phyloP scores from a whole-genome alignment of 352 stramenopile genomes.

The Pythium chondricola region DNA sequence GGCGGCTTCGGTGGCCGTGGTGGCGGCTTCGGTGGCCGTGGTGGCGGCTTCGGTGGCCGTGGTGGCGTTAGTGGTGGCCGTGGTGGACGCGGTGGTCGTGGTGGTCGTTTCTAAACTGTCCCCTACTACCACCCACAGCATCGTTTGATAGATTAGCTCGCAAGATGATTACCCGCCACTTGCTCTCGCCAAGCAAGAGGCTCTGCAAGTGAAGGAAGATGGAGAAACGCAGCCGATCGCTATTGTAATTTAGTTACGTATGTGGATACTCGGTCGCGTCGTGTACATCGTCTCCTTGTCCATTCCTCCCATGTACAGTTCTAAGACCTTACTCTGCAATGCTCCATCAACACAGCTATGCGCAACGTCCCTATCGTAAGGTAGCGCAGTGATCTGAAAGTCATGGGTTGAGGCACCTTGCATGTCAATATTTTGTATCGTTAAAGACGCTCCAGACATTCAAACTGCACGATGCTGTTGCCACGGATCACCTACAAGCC shows the following conservation, averaged over 20 bases:
- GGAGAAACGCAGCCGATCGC: constrained; percentile 1
- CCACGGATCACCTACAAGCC: constrained; percentile 70
- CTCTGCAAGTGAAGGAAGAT: not conserved
- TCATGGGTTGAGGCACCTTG: not conserved
- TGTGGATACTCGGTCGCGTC: constrained; percentile 9
- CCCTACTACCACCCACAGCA: not conserved
- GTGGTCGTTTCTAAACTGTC: constrained; percentile 24
- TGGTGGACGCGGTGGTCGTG: constrained; percentile 23
- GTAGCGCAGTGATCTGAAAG: not conserved
- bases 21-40: constrained; percentile 24
- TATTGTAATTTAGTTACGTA: constrained; percentile 22
- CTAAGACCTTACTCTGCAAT: constrained; percentile 1
- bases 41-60: constrained; percentile 24
- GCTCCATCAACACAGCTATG: not conserved
- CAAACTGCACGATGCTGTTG: constrained; percentile 89
- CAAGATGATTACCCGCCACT: constrained; percentile 1
- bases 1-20: constrained; percentile 30
- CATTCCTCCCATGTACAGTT: too few species aligned
- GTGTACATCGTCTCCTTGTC: constrained; percentile 1
- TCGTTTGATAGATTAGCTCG: constrained; percentile 19
- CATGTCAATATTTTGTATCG: not conserved
- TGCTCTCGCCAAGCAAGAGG: not conserved
- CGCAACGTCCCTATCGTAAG: too few species aligned
- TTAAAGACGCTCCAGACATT: constrained; percentile 82
- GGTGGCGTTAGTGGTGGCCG: constrained; percentile 22